Evolutionary conservation across 2,329 filamentous ascomycete species (phyloP), one percentile per base, ranked within the genome.

Genomic region (Fusarium temperatum): DNA sequence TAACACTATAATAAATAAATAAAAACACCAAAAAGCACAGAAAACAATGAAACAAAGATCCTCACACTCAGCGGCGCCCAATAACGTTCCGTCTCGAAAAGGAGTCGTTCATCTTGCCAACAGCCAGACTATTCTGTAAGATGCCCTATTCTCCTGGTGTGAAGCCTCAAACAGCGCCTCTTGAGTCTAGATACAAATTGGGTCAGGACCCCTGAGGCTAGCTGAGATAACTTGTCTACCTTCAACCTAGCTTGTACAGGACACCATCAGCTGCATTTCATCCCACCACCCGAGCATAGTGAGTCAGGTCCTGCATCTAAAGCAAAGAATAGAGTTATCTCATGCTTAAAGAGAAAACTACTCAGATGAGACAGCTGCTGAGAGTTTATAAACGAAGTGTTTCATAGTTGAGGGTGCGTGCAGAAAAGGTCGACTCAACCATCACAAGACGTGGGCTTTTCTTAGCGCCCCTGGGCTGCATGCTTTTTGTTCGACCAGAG

Each of bases 191-290:
- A 71, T 71, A 72, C 66, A 66, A 63, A 61, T 60, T 60, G 60
- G 39, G 64, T 28, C 65, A 54, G 68, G 59, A 60, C 77, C 77
- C 77, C 77, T 78, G 75, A 62, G 70, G 65, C 75, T 78, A 78
- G 71, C 41, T 62, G 51, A 14, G 42, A 78, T 75, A 66, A 72
- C 63, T 68, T 70, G 53, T 18, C 26, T 35, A 35, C 32, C 32
- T 35, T 35, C 32, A 1, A 35, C 32, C 14, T 75, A 70, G 73
- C 67, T 69, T 70, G 53, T 28, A 30, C 68, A 69, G 65, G 70
- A 63, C 73, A 78, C 66, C 68, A 47, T 54, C 45, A 69, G 67
- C 63, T 68, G 59, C 63, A 55, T 55, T 41, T 70, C 66, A 62
- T 57, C 51, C 50, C 42, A 38, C 50, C 32, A 30, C 51, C 47